Evolutionary conservation across 179 eudicot genomes (phyloP), one percentile per base, ranked within the genome.

Genomic region (Silene vulgaris): DNA sequence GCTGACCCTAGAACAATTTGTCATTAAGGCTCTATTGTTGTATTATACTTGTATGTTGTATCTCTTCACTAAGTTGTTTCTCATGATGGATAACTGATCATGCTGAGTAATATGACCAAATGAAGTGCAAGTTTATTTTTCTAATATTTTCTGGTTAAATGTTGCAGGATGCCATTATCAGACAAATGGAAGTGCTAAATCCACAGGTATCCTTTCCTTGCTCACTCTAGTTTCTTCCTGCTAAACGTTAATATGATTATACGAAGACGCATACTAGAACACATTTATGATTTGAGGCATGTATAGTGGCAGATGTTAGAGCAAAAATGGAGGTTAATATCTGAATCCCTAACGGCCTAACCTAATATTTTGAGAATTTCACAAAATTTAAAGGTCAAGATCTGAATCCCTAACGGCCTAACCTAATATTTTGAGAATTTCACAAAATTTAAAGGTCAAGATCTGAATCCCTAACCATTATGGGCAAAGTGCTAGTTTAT

Each of bases 151-250:
- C 13, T 29, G 73, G 61, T 65, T 74, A 45, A 71, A 63, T 73
- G 57, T 83, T 73, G 74, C 93, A 92, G 97, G 94, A 86, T 78
- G 84, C 69, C 72, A 85, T 94, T 32, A 54, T 94, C 72, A 71
- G 75, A 57, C 89, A 82, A 45, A 87, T 94, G 96, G 81, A 79
- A 54, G 88, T 81, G 73, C 61, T 94, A 80, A 94, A 94, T 82
- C 98, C 98, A 73, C 98, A 94, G 97, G 97, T 94, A 86, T 63
- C 35, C 52, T 77, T 73, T 48, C 57, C 32, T 3, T 54, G 45
- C 32, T 16, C 43, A 9, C 61, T 69, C 60, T 48, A 48, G 14
- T 54, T 32, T 17, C 65, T 57, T 57, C 43, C 8, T 32, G 64
- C 45, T 28, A 52, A 52, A 40, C 62, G 50, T 66, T n/a, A 66